Evolutionary conservation across 768 basidiomycete genomes (phyloP).

Genomic region (Leucosporidium creatinivorum): DNA sequence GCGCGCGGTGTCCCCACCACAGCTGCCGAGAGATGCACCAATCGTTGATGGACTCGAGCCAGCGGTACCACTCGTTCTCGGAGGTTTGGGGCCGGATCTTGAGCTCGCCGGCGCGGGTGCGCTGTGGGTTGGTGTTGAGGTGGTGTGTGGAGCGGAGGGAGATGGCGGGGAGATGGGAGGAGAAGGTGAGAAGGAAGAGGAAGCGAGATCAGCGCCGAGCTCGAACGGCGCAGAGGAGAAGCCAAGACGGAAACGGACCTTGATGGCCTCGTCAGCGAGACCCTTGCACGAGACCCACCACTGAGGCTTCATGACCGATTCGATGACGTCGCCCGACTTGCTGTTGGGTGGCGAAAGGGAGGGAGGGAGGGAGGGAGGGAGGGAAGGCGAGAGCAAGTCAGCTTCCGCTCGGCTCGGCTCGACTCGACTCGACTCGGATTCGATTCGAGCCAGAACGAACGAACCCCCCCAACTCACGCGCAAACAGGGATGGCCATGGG

Average conservation of each 20-base stretch:
- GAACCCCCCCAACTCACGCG: slow-evolving; percentile 49
- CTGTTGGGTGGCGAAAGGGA: slow-evolving; percentile 44
- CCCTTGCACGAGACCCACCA: slow-evolving; percentile 98
- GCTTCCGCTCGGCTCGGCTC: not conserved
- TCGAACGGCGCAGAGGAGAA: not conserved
- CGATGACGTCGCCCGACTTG: slow-evolving; percentile 94
- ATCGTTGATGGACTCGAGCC: slow-evolving; percentile 91
- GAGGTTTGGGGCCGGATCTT: slow-evolving; percentile 72
- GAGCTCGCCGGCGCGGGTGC: slow-evolving; percentile 80
- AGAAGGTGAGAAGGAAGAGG: too few relatives aligned
- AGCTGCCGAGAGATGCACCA: slow-evolving; percentile 99
- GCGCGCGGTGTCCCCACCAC: slow-evolving; percentile 98
- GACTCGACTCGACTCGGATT: not conserved
- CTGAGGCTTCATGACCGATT: slow-evolving; percentile 90
- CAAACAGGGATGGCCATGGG: slow-evolving; percentile 95
- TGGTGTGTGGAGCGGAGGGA: not conserved
- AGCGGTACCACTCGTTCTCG: slow-evolving; percentile 90
- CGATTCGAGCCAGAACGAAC: too few relatives aligned
- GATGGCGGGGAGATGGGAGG: not conserved
- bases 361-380: not conserved
- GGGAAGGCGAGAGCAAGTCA: too few relatives aligned
- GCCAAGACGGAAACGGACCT: slow-evolving; percentile 48
- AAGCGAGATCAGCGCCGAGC: too few relatives aligned
- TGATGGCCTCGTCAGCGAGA: slow-evolving; percentile 79
- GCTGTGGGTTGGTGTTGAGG: slow-evolving; percentile 46